phyloP scores from a whole-genome alignment of 768 basidiomycete genomes.

The Suillus plorans region DNA sequence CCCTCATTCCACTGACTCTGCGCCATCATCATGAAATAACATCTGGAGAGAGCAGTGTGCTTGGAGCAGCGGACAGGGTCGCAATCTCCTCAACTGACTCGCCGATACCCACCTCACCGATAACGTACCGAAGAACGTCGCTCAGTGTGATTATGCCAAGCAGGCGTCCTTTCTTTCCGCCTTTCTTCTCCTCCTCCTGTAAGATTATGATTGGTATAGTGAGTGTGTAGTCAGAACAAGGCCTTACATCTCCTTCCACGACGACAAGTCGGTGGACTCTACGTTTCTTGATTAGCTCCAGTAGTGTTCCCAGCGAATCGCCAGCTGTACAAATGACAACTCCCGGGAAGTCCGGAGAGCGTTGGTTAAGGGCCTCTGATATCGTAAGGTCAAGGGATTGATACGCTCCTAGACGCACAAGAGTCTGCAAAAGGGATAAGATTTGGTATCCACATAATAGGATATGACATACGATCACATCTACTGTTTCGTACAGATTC shows the following conservation, averaged over 20 bases:
- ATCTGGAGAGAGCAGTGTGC: slow-evolving; percentile 19
- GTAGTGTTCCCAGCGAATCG: slow-evolving; percentile 87
- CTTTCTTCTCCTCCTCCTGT: slow-evolving; percentile 77
- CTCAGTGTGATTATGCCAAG: slow-evolving; percentile 86
- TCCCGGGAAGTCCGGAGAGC: slow-evolving; percentile 93
- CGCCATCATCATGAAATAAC: slow-evolving; percentile 14
- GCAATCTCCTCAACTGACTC: slow-evolving; percentile 36
- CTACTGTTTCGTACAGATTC: slow-evolving; percentile 97
- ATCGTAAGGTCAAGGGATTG: slow-evolving; percentile 95
- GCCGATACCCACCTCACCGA: slow-evolving; percentile 59
- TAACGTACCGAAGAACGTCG: slow-evolving; percentile 84
- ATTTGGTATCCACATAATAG: background rate
- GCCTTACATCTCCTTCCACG: slow-evolving; percentile 82
- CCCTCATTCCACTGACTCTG: background rate
- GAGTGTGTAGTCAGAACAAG: background rate
- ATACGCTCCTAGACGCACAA: slow-evolving; percentile 92
- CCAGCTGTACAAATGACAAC: slow-evolving; percentile 93
- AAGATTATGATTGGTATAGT: slow-evolving; percentile 5
- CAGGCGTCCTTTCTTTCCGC: slow-evolving; percentile 80
- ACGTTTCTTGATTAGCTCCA: slow-evolving; percentile 90
- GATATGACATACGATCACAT: slow-evolving; percentile 74
- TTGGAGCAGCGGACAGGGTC: slow-evolving; percentile 3
- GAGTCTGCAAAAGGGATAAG: slow-evolving; percentile 55
- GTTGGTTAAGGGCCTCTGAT: slow-evolving; percentile 86
- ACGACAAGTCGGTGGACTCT: slow-evolving; percentile 94